Conservation (phyloP, 306 rosid species). For the Vicia faba region DNA sequence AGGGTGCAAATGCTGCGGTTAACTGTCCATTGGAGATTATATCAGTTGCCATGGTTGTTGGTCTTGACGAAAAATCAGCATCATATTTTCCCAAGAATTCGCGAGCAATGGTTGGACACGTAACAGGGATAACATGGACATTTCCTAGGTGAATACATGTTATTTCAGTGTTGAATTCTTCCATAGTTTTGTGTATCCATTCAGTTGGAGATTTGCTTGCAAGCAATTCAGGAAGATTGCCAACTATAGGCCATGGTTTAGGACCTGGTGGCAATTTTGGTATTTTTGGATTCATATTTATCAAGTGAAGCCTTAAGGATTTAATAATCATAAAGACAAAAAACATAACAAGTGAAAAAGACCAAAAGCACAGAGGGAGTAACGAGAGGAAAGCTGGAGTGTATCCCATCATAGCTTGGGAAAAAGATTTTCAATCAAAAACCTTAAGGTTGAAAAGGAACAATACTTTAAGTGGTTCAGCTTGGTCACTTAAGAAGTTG, state of each 20-base stretch:
- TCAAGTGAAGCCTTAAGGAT: not conserved
- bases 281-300: not conserved
- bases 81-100: constrained; percentile 4
- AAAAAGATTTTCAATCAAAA: not conserved
- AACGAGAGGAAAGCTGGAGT: not conserved
- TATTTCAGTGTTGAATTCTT: not conserved
- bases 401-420: constrained; percentile 12
- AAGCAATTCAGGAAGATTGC: constrained; percentile 46
- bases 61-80: constrained; percentile 5
- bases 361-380: not conserved
- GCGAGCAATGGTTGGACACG: not conserved
- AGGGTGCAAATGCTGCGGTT: not conserved
- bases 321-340: not conserved
- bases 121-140: not conserved
- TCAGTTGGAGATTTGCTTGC: not conserved
- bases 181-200: not conserved
- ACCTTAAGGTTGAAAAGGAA: not conserved
- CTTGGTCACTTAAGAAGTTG: not conserved
- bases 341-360: not conserved
- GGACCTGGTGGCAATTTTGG: constrained; percentile 42
- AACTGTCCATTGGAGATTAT: not conserved
- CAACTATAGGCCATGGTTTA: constrained; percentile 49
- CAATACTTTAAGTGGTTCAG: not conserved
- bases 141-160: not conserved
- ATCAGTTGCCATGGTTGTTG: not conserved